Base-by-base conservation (phyloP, 352 stramenopile genomes). In the Peronospora tabacina region DNA sequence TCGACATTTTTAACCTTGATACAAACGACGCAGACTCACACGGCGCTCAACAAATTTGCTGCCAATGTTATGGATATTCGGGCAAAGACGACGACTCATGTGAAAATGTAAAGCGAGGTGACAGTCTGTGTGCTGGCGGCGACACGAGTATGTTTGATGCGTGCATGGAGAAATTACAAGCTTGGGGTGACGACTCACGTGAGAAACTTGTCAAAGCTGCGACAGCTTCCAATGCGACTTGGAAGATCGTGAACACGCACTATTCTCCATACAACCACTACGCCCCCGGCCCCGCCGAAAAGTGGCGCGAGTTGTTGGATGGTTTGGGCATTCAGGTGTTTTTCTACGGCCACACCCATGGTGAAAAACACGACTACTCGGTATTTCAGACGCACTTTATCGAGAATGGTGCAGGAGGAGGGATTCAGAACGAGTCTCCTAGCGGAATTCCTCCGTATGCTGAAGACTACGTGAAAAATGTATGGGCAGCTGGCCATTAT, bases 1-100 rank as follows among this genome's bases (percentile, higher is more conserved):
- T 94, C 44, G 82, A 94, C 42, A 83, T 94, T 24, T 94, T 90
- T 46, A 94, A 90, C 50, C 32, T 94, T 11, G 81, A 94, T 58
- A 90, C 77, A 41, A 94, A 87, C 55, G 72, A 84, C 37, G 77
- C 77, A 0, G 73, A 87, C 28, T 62, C 63, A 1, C 76, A 87
- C 15, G 76, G 73, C 16, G 68, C 67, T 0, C 70, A 75, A 30
- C 72, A 90, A 43, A 85, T 90, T 42, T 90, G 80, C 40, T 88
- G 80, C 48, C 80, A 90, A 52, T 90, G 80, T 52, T 90, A 87
- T 47, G 77, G 75, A 5, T 90, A 88, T 56, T 78, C 76, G 7
- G 40, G 57, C 7, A 74, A 75, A 51, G 63, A 73, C 15, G 69
- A 79, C 20, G 63, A 66, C 9, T 26, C 55, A 34, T 90, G 80